These are phyloP conservation scores for Puccinia coronata DNA, from an alignment of 1,284 basidiomycete genomes.

Conservation along the genomic window DNA sequence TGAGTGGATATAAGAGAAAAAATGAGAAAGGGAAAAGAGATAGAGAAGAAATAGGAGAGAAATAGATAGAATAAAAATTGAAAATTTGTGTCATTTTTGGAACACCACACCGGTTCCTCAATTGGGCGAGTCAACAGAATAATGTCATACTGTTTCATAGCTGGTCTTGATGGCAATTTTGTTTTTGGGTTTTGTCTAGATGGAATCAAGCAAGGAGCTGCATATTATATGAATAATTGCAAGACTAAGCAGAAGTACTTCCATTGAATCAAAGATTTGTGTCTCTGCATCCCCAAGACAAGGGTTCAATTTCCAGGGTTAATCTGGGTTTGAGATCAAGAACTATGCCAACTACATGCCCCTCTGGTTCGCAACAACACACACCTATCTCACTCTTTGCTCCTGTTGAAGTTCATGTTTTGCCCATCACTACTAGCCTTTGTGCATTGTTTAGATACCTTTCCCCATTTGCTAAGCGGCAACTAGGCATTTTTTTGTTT, in stretches of 20 bases:
- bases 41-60: too few species aligned
- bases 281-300: not conserved
- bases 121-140: not conserved
- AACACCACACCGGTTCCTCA: too few species aligned
- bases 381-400: not conserved
- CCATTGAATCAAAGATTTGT: not conserved
- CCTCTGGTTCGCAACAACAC: not conserved
- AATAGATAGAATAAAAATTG: too few species aligned
- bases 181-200: not conserved
- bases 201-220: not conserved
- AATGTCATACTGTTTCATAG: not conserved
- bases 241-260: not conserved
- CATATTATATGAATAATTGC: not conserved
- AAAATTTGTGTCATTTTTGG: too few species aligned
- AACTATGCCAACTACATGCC: not conserved
- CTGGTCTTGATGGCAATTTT: not conserved
- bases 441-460: conserved; percentile 9
- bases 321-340: not conserved
- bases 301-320: not conserved
- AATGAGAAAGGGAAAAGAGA: too few species aligned
- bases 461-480: conserved; percentile 19
- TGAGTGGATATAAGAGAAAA: too few species aligned
- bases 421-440: conserved; percentile 3
- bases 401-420: not conserved
- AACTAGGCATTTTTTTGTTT: not conserved